phyloP scores from a whole-genome alignment of 2,329 filamentous ascomycete genomes.

The Dactylellina haptotyla region DNA sequence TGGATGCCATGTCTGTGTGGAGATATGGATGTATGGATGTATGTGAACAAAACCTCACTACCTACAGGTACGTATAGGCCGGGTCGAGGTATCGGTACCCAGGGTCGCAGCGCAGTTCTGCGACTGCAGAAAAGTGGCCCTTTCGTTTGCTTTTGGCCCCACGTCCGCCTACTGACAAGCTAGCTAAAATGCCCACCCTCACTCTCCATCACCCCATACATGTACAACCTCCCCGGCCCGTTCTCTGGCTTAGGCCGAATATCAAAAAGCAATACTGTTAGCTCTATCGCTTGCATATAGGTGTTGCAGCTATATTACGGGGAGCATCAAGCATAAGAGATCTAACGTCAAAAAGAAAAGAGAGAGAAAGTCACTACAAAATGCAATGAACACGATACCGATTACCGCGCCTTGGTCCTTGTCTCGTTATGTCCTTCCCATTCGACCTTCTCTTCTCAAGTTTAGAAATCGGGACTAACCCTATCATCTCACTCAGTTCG shows the following conservation, averaged over 20 bases:
- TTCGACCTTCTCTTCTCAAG: conserved; percentile 49
- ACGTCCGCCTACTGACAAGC: no score
- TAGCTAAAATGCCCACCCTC: neutral
- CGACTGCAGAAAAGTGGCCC: conserved; percentile 15
- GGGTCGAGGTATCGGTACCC: conserved; percentile 35
- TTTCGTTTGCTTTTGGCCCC: conserved; percentile 20
- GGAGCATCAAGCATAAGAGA: conserved; percentile 27
- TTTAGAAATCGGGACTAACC: conserved; percentile 1
- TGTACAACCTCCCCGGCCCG: neutral
- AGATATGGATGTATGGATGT: neutral
- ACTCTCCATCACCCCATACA: neutral
- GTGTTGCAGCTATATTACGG: conserved; percentile 46
- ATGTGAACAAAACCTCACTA: neutral
- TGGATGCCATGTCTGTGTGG: neutral
- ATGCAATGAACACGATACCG: conserved; percentile 31
- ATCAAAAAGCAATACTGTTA: conserved; percentile 41
- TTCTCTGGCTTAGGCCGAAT: conserved; percentile 4
- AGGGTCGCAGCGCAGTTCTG: conserved; percentile 31
- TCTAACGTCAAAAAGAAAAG: conserved; percentile 25
- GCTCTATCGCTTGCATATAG: conserved; percentile 45
- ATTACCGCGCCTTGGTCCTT: conserved; percentile 45
- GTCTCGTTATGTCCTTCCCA: conserved; percentile 34
- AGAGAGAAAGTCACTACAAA: neutral
- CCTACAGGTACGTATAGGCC: neutral
- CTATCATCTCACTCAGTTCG: conserved; percentile 45